Conservation (phyloP, 78 protist species). For the Isochrysis galbana region DNA sequence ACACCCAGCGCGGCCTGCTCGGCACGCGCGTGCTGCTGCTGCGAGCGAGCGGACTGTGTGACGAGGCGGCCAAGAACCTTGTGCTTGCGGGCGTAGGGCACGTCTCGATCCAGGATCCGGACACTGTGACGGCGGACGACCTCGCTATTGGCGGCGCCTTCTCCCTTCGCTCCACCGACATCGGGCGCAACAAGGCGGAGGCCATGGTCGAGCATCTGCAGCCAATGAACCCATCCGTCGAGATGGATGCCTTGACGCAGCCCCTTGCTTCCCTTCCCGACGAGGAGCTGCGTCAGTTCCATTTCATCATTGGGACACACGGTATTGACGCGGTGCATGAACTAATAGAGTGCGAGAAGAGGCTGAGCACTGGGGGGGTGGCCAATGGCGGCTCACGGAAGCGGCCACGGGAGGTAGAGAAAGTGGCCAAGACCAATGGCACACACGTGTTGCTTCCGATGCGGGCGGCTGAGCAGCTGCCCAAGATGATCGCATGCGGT, state of each 20-base stretch:
- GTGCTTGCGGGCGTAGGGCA: conserved; percentile 45
- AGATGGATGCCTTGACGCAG: not conserved
- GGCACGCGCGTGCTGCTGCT: conserved; percentile 11
- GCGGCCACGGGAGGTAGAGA: not conserved
- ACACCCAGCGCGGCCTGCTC: conserved; percentile 5
- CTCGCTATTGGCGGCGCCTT: not conserved
- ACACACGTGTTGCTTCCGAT: not conserved
- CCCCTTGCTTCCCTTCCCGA: not conserved
- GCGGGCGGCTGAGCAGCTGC: not conserved
- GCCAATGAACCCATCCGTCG: conserved; percentile 34
- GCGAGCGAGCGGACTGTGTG: not conserved
- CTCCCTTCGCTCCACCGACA: not conserved
- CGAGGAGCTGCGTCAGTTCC: not conserved
- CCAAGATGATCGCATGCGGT: not conserved
- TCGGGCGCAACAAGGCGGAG: conserved; percentile 39
- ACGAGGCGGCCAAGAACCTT: conserved; percentile 36
- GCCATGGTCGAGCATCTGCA: not conserved
- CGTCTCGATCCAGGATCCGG: not conserved
- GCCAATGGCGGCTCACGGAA: not conserved
- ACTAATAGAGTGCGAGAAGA: not conserved
- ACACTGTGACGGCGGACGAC: not conserved
- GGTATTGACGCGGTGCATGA: not conserved
- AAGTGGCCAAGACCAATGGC: not conserved
- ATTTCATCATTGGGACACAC: not conserved
- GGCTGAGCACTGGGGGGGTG: too few relatives aligned